A percentile compares a stretch with the other conserved stretches of the same genome.
Conservation (phyloP, 73 alveolate genomes). For the Paraurostyla sp. region DNA sequence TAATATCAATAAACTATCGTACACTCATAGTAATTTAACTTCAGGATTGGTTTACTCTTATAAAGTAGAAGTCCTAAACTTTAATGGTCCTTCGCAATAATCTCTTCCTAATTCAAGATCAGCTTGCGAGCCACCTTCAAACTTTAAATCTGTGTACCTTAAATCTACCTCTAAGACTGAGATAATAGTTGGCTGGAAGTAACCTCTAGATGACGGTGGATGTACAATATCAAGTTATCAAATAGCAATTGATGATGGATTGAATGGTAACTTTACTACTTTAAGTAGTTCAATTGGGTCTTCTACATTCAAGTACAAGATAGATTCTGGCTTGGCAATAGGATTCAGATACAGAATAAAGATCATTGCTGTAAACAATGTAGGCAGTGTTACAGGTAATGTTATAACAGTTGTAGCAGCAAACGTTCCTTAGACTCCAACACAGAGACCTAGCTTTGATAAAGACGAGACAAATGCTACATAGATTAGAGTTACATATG, state of each 20-base stretch:
- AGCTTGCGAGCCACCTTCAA: slow-evolving; percentile 65
- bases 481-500: slow-evolving; percentile 51
- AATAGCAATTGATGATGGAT: slow-evolving; percentile 78
- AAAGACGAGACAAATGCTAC: slow-evolving; percentile 42
- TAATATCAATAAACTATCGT: slow-evolving; percentile 62
- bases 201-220: slow-evolving; percentile 79
- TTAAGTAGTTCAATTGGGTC: slow-evolving; percentile 37
- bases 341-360: slow-evolving; percentile 57
- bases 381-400: slow-evolving; percentile 54
- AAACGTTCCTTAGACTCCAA: slow-evolving; percentile 65
- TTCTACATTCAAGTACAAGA: slow-evolving; percentile 42
- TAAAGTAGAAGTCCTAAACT: slow-evolving; percentile 62
- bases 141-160: slow-evolving; percentile 21
- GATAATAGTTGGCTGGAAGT: slow-evolving; percentile 73
- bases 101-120: slow-evolving; percentile 18
- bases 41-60: slow-evolving; percentile 59
- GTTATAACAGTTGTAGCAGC: slow-evolving; percentile 68
- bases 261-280: slow-evolving; percentile 48
- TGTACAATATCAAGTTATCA: slow-evolving; percentile 60
- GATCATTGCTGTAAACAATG: slow-evolving; percentile 54
- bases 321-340: neutral
- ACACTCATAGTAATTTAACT: slow-evolving; percentile 27
- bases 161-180: slow-evolving; percentile 5
- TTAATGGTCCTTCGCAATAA: slow-evolving; percentile 65
- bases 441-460: slow-evolving; percentile 47